Conservation (phyloP, 345 rosid genomes). For the Hypericum perforatum region DNA sequence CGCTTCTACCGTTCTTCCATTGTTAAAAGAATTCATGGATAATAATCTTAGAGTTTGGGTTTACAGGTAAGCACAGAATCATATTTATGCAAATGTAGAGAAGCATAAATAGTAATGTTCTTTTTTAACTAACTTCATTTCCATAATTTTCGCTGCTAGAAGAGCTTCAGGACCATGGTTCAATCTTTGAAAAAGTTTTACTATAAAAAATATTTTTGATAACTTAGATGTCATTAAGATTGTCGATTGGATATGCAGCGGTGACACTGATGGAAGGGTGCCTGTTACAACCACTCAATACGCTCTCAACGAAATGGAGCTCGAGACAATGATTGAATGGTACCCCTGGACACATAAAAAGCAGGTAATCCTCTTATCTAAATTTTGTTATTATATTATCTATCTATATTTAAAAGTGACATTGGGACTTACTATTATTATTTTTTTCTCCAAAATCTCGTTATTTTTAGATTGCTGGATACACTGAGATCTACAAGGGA, state of each 20-base stretch:
- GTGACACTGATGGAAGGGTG: conserved; percentile 78
- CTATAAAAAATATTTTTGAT: background rate
- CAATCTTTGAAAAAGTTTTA: no score
- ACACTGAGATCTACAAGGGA: conserved; percentile 58
- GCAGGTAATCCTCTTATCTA: conserved; percentile 29
- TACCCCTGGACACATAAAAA: conserved; percentile 62
- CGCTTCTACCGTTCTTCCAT: conserved; percentile 58
- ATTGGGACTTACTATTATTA: no score
- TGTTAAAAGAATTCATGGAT: conserved; percentile 41
- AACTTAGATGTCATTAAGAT: background rate
- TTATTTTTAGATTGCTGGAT: conserved; percentile 54
- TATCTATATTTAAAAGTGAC: no score
- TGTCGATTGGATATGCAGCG: conserved; percentile 34
- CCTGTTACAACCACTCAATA: conserved; percentile 74
- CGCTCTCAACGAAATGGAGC: conserved; percentile 52
- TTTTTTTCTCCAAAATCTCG: no score
- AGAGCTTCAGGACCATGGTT: no score
- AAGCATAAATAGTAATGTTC: background rate
- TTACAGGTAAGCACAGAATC: conserved; percentile 30
- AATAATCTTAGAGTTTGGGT: conserved; percentile 59
- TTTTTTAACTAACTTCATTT: background rate
- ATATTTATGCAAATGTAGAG: no score
- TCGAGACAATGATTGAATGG: conserved; percentile 46
- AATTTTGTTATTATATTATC: no score
- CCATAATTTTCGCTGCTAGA: no score